Percentiles rank a stretch among this genome's conserved stretches.
Evolutionary conservation across 2,329 filamentous ascomycete species (phyloP).

Genomic region (Aspergillus pseudoglaucus): DNA sequence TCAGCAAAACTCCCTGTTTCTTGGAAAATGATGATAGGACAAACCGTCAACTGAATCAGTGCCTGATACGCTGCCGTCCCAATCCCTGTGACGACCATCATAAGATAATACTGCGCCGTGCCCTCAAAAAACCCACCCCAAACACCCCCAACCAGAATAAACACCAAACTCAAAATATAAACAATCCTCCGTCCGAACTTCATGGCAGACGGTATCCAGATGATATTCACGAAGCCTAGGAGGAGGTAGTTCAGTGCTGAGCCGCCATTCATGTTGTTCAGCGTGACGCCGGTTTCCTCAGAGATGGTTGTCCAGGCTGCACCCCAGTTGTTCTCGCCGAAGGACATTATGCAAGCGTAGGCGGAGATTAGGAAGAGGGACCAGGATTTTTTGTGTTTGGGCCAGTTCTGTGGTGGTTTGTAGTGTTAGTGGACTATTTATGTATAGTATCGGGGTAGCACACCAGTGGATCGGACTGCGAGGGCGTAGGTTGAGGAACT

Average conservation of each 20-base stretch:
- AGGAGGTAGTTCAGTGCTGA: constrained; percentile 37
- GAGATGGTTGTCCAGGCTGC: constrained; percentile 39
- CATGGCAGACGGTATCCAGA: constrained; percentile 31
- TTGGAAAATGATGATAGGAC: not conserved
- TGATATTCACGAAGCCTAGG: constrained; percentile 37
- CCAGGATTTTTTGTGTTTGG: constrained; percentile 33
- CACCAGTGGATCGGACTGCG: constrained; percentile 25
- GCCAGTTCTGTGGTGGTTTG: constrained; percentile 22
- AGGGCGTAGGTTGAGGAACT: constrained; percentile 26
- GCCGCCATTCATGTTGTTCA: constrained; percentile 38
- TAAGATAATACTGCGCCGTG: constrained; percentile 25
- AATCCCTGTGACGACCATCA: constrained; percentile 25
- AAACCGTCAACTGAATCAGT: constrained; percentile 33
- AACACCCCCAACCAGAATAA: constrained; percentile 24
- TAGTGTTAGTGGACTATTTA: not conserved
- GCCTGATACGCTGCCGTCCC: constrained; percentile 34
- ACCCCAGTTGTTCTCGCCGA: constrained; percentile 37
- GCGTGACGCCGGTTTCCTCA: constrained; percentile 30
- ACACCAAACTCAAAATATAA: constrained; percentile 27
- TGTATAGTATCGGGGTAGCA: not conserved
- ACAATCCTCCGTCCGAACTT: constrained; percentile 30
- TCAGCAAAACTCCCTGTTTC: not conserved
- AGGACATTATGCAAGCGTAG: constrained; percentile 37
- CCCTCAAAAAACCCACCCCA: constrained; percentile 25
- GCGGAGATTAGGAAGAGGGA: constrained; percentile 34